These are phyloP conservation scores for Pisolithus orientalis DNA, from an alignment of 768 basidiomycete genomes.

Conservation along the genomic window DNA sequence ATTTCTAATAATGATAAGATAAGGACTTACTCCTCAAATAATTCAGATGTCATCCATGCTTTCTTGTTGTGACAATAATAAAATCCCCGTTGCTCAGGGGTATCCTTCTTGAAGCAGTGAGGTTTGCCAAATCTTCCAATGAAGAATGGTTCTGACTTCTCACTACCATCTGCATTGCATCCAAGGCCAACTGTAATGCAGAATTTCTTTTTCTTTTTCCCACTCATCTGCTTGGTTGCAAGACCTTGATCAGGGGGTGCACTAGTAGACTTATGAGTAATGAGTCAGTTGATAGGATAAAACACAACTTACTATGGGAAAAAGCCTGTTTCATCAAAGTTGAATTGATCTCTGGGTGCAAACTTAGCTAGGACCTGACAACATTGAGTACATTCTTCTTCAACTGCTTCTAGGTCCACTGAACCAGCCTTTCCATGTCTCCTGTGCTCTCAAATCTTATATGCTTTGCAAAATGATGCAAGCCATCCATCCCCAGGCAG, in stretches of 20 bases:
- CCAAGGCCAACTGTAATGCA: conserved; percentile 6
- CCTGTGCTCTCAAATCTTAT: too few relatives aligned
- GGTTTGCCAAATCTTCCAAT: not conserved
- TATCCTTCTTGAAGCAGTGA: not conserved
- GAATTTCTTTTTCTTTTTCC: conserved; percentile 12
- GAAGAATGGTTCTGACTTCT: not conserved
- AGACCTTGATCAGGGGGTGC: conserved; percentile 12
- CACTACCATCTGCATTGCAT: conserved; percentile 5
- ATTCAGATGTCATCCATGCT: conserved; percentile 32
- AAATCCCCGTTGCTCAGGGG: not conserved
- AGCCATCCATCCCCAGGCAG: too few relatives aligned
- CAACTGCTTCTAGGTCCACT: too few relatives aligned
- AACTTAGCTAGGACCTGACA: too few relatives aligned
- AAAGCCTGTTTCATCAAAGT: too few relatives aligned
- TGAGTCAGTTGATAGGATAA: too few relatives aligned
- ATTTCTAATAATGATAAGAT: not conserved
- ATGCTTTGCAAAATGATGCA: too few relatives aligned
- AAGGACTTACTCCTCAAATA: conserved; percentile 29
- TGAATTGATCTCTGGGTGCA: too few relatives aligned
- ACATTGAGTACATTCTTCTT: too few relatives aligned
- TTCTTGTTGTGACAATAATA: not conserved
- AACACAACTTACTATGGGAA: too few relatives aligned
- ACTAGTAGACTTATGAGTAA: not conserved
- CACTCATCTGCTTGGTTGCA: conserved; percentile 10
- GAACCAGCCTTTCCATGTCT: too few relatives aligned